Conservation (phyloP, 2,329 filamentous ascomycete genomes). For the Trichophyton equinum region DNA sequence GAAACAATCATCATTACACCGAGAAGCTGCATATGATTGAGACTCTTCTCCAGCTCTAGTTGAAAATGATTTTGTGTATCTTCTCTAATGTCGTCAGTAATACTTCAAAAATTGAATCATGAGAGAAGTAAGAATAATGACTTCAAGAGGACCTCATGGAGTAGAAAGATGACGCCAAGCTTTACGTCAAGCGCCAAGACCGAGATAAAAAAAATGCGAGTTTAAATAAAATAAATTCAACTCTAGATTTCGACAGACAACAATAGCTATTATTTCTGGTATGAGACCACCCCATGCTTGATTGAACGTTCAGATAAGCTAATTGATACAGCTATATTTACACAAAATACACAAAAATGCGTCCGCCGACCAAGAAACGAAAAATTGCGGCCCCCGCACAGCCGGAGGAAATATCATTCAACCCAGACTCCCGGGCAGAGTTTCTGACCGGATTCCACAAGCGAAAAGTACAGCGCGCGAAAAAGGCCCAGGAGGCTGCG, state of each 20-base stretch:
- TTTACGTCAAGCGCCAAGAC: slow-evolving; percentile 1
- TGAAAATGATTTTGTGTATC: too few relatives aligned
- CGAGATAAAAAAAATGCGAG: not conserved
- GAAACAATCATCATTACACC: too few relatives aligned
- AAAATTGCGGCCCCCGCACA: slow-evolving; percentile 35
- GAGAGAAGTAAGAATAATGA: not conserved
- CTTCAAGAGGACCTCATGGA: too few relatives aligned
- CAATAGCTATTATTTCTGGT: not conserved
- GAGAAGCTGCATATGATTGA: too few relatives aligned
- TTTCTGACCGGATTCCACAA: slow-evolving; percentile 96
- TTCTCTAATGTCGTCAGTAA: too few relatives aligned
- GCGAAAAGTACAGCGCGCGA: slow-evolving; percentile 73
- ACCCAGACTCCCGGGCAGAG: slow-evolving; percentile 64
- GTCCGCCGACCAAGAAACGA: slow-evolving; percentile 50
- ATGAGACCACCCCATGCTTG: not conserved
- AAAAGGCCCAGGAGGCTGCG: slow-evolving; percentile 71
- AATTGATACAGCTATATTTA: not conserved
- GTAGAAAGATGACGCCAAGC: not conserved
- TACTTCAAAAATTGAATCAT: not conserved
- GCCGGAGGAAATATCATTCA: slow-evolving; percentile 75
- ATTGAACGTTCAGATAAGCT: not conserved
- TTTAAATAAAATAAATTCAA: not conserved
- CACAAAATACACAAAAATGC: slow-evolving; percentile 27
- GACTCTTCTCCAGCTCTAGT: too few relatives aligned
- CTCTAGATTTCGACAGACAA: not conserved